Percentiles rank a stretch among this genome's conserved stretches.
These are phyloP conservation scores for Austroboletus novae-zelandiae DNA, from an alignment of 1,284 basidiomycete genomes.

Conservation along the genomic window DNA sequence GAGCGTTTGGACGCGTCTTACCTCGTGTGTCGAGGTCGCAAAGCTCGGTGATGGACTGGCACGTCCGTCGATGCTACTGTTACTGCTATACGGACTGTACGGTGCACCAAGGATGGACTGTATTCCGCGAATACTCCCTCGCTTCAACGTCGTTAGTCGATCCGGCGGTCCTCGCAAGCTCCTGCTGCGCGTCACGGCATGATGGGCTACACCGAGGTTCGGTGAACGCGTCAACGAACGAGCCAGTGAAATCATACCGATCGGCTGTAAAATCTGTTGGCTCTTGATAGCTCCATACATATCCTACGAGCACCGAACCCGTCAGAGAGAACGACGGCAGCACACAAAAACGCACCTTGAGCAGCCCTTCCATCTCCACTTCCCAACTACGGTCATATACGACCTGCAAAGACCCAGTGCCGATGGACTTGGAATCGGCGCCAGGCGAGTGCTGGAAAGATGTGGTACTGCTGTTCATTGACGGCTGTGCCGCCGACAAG, in stretches of 20 bases:
- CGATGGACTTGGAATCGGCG: constrained; percentile 40
- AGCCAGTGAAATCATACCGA: constrained; percentile 40
- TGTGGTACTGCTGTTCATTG: constrained; percentile 34
- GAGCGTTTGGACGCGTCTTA: constrained; percentile 33
- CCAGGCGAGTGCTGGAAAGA: constrained; percentile 43
- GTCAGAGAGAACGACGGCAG: constrained; percentile 3
- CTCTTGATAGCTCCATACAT: constrained; percentile 91
- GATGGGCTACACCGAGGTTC: constrained; percentile 44
- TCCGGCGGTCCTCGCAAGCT: constrained; percentile 67
- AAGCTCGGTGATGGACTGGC: constrained; percentile 77
- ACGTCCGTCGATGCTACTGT: constrained; percentile 78
- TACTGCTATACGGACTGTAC: constrained; percentile 74
- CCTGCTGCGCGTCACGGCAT: constrained; percentile 54
- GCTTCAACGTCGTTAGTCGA: constrained; percentile 75
- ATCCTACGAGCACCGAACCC: constrained; percentile 53
- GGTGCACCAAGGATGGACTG: constrained; percentile 71
- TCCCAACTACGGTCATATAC: constrained; percentile 75
- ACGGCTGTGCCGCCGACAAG: constrained; percentile 34
- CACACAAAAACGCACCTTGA: constrained; percentile 60
- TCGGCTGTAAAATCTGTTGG: constrained; percentile 88
- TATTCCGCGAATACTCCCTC: constrained; percentile 85
- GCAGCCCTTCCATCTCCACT: constrained; percentile 75
- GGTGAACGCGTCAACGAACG: constrained; percentile 55
- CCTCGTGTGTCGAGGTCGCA: constrained; percentile 81
- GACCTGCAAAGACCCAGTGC: constrained; percentile 33